Conservation (phyloP, 2,329 filamentous ascomycete genomes). For the Diplocarpon mali region DNA sequence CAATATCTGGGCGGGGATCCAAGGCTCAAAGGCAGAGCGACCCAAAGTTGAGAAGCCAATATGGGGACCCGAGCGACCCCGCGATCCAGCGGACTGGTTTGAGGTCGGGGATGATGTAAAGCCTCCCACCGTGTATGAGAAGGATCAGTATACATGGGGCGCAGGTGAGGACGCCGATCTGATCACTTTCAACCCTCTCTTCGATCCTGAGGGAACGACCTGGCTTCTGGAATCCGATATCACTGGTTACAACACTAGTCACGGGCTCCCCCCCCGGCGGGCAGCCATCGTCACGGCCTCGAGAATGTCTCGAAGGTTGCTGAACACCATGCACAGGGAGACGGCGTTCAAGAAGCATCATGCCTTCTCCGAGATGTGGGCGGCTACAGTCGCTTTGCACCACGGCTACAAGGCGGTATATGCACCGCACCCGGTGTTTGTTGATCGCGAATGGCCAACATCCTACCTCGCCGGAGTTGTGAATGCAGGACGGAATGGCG, state of each 20-base stretch:
- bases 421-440: conserved; percentile 78
- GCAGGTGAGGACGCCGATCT: conserved; percentile 84
- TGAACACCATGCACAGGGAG: conserved; percentile 83
- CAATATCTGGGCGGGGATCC: conserved; percentile 50
- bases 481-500: conserved; percentile 68
- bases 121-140: conserved; percentile 62
- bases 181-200: conserved; percentile 85
- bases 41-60: conserved; percentile 49
- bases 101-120: conserved; percentile 60
- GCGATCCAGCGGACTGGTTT: conserved; percentile 58
- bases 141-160: conserved; percentile 77
- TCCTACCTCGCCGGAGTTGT: conserved; percentile 67
- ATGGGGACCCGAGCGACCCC: conserved; percentile 73
- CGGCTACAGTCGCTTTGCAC: conserved; percentile 73
- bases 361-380: conserved; percentile 97
- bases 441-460: conserved; percentile 77
- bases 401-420: conserved; percentile 91
- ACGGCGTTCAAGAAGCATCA: conserved; percentile 76
- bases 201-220: conserved; percentile 75
- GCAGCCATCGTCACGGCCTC: conserved; percentile 83
- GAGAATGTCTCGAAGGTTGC: conserved; percentile 67
- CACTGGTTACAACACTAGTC: conserved; percentile 65
- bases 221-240: conserved; percentile 79
- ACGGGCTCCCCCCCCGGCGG: conserved; percentile 57
- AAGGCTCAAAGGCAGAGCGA: conserved; percentile 26